These are phyloP conservation scores for Phytophthora citricola DNA, from an alignment of 352 stramenopile species.

Conservation along the genomic window DNA sequence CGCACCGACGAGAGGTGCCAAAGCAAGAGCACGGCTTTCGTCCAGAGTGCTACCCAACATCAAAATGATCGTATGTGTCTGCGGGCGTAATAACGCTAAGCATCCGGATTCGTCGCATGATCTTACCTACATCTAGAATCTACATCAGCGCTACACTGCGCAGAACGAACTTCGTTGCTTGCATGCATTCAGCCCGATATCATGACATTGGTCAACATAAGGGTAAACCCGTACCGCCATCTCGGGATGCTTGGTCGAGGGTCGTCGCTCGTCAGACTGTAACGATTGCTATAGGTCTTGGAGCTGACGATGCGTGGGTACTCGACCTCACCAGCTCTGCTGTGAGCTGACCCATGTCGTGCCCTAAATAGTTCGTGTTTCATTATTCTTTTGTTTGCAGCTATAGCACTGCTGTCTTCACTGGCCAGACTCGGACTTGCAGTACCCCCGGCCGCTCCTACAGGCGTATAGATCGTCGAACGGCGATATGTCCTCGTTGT, in stretches of 20 bases:
- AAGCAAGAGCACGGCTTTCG: too few relatives aligned
- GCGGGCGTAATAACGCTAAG: background rate
- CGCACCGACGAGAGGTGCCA: too few relatives aligned
- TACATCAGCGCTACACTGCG: too few relatives aligned
- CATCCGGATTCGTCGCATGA: background rate
- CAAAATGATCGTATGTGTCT: background rate
- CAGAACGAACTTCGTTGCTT: background rate
- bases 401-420: conserved; percentile 12
- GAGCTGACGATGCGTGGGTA: background rate
- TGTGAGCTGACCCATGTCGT: background rate
- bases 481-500: conserved; percentile 15
- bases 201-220: too few relatives aligned
- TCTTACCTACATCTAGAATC: background rate
- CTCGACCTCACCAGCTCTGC: background rate
- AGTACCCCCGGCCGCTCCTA: conserved; percentile 32
- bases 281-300: background rate
- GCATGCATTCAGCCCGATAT: background rate
- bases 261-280: too few relatives aligned
- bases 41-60: too few relatives aligned
- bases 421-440: conserved; percentile 39
- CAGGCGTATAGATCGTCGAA: conserved; percentile 23
- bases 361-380: too few relatives aligned
- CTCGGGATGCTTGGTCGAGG: too few relatives aligned
- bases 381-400: background rate
- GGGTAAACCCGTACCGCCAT: too few relatives aligned